Evolutionary conservation across 129 eudicot genomes (phyloP).

Genomic region (Kitagawia praeruptora): DNA sequence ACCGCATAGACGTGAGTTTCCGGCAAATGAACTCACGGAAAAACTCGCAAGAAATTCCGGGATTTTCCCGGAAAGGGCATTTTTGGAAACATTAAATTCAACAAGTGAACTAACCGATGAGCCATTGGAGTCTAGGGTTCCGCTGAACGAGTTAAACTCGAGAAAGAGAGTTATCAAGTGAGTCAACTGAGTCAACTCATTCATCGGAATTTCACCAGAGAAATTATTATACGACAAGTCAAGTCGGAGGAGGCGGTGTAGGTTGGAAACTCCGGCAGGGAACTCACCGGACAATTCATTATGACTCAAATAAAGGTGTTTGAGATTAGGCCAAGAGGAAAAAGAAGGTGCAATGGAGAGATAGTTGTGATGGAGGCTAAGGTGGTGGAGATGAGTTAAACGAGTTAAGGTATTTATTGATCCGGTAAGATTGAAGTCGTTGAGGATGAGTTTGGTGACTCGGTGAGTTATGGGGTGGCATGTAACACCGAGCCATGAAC

Average conservation of each 20-base stretch:
- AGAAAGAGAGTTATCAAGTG: constrained; percentile 22
- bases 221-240: constrained; percentile 21
- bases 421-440: constrained; percentile 23
- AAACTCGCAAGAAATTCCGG: constrained; percentile 10
- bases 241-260: constrained; percentile 23
- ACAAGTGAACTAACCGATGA: constrained; percentile 3
- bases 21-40: constrained; percentile 9
- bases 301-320: constrained; percentile 26
- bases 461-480: constrained; percentile 24
- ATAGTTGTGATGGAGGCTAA: constrained; percentile 26
- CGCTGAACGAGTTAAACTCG: constrained; percentile 24
- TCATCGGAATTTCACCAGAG: constrained; percentile 21
- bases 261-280: constrained; percentile 16
- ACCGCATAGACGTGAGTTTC: constrained; percentile 17
- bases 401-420: constrained; percentile 16
- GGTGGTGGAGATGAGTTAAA: constrained; percentile 21
- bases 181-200: constrained; percentile 22
- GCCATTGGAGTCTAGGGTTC: constrained; percentile 6
- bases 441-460: constrained; percentile 23
- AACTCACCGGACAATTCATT: constrained; percentile 19
- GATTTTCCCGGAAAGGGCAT: constrained; percentile 19
- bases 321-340: constrained; percentile 21
- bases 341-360: constrained; percentile 9
- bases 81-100: constrained; percentile 25
- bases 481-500: constrained; percentile 30